Evolutionary conservation across 2,329 filamentous ascomycete genomes (phyloP).

Genomic region (Mariannaea elegans): DNA sequence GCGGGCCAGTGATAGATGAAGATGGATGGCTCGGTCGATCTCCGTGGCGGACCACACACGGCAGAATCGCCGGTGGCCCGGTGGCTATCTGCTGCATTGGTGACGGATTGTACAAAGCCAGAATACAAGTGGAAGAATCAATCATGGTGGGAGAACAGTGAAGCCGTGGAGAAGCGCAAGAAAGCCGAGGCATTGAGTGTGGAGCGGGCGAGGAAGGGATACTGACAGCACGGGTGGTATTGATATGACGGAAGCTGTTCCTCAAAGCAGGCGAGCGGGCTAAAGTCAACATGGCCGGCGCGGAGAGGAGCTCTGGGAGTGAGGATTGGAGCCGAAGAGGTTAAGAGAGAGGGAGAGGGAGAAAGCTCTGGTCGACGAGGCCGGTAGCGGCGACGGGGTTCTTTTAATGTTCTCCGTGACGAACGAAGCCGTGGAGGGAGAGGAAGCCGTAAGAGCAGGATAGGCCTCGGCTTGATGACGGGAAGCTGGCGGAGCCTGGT

Average conservation of each 20-base stretch:
- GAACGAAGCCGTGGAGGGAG: neutral
- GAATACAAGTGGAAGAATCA: neutral
- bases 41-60: slow-evolving; percentile 1
- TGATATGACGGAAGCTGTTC: slow-evolving; percentile 45
- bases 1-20: neutral
- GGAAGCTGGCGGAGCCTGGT: slow-evolving; percentile 18
- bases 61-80: slow-evolving; percentile 7
- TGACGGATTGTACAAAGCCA: neutral
- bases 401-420: slow-evolving; percentile 5
- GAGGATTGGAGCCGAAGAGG: slow-evolving; percentile 12
- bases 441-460: neutral
- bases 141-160: neutral
- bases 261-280: slow-evolving; percentile 45
- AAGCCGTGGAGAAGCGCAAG: slow-evolving; percentile 5
- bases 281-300: slow-evolving; percentile 48
- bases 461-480: slow-evolving; percentile 21
- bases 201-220: neutral
- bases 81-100: neutral
- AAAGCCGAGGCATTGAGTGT: neutral
- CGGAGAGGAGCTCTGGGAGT: neutral
- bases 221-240: slow-evolving; percentile 40
- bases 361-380: slow-evolving; percentile 9
- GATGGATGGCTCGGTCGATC: neutral
- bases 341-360: slow-evolving; percentile 8
- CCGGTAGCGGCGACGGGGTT: slow-evolving; percentile 6